Conservation (phyloP, 208 protist genomes). For the Leishmania tarentolae region DNA sequence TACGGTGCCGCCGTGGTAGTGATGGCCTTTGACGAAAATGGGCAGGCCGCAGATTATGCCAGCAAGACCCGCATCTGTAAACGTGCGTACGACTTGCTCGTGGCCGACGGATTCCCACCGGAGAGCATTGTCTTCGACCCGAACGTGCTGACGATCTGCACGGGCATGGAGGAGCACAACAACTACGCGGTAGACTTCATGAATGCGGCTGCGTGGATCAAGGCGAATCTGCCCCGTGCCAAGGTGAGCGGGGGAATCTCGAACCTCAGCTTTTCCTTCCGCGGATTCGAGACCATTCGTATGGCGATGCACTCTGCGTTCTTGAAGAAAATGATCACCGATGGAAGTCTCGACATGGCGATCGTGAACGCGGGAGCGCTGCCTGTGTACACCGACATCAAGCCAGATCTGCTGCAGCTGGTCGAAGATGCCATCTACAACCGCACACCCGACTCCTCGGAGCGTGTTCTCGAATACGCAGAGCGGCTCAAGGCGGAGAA, state of each 20-base stretch:
- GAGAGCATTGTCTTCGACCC: slow-evolving; percentile 98
- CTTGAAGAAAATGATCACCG: slow-evolving; percentile 87
- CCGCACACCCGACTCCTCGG: slow-evolving; percentile 75
- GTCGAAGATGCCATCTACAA: slow-evolving; percentile 95
- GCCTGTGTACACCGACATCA: slow-evolving; percentile 96
- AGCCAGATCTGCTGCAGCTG: slow-evolving; percentile 77
- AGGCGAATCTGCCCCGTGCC: slow-evolving; percentile 68
- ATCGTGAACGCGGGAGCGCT: slow-evolving; percentile 97
- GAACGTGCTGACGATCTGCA: slow-evolving; percentile 98
- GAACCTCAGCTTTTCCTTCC: slow-evolving; percentile 98
- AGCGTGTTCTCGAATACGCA: slow-evolving; percentile 90
- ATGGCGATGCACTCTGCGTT: slow-evolving; percentile 95
- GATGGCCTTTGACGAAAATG: slow-evolving; percentile 97
- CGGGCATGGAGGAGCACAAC: slow-evolving; percentile 97
- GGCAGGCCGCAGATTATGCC: slow-evolving; percentile 90
- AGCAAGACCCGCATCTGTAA: slow-evolving; percentile 95
- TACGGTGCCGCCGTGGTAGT: slow-evolving; percentile 93
- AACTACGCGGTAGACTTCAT: slow-evolving; percentile 97
- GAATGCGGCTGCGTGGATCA: slow-evolving; percentile 88
- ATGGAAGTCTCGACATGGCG: slow-evolving; percentile 95
- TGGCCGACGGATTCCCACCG: slow-evolving; percentile 76
- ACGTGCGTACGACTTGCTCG: slow-evolving; percentile 93
- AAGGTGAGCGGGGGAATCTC: slow-evolving; percentile 95
- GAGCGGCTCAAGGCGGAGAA: slow-evolving; percentile 56
- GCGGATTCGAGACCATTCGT: slow-evolving; percentile 85